Base-by-base conservation (phyloP, 164 flowering plant species). In the Aristolochia fimbriata region DNA sequence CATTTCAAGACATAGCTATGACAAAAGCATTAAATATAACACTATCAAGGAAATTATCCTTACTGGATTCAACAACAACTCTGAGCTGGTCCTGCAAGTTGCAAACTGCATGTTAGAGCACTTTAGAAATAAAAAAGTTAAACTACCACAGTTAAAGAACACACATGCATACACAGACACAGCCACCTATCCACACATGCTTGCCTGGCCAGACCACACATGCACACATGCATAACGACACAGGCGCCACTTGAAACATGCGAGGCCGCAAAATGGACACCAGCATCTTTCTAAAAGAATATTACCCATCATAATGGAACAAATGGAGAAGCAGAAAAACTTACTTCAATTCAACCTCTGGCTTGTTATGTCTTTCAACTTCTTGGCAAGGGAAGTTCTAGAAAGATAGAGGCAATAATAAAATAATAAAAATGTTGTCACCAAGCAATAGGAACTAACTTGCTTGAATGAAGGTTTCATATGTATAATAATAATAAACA, bases 351-450 rank as follows among this genome's bases (percentile, higher is more conserved):
- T 93, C 98, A 66, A 87, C 98, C 76, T 93, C 97, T 37, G 98
- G 98, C 78, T 93, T 93, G 80, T 93, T 93, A 69, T 93, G 98
- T 68, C 98, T 86, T 73, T 90, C 98, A 68, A 93, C 98, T 86
- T 93, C 98, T 83, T 93, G 98, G 74, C 98, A 93, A 61, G 97
- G 97, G 61, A 93, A 93, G 64, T 90, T 93, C 98, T 93, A 83
- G 78, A 82, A 73, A 37, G 43, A 37, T 3, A 10, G 11, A 37
- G 43, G 1, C 7, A 37, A 55, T 50, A 66, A 45, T 49, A 48
- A 65, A 59, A 24, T 52, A 24, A 23, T 10, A 60, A 51, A 61
- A 56, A 27, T 17, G 30, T 27, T 13, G 45, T 19, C 43, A 55
- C 37, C 43, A 37, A 60, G 41, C 21, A 52, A 57, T 41, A 61